Conservation (phyloP, 2,329 filamentous ascomycete species). For the Xylariomycetidae sp. region DNA sequence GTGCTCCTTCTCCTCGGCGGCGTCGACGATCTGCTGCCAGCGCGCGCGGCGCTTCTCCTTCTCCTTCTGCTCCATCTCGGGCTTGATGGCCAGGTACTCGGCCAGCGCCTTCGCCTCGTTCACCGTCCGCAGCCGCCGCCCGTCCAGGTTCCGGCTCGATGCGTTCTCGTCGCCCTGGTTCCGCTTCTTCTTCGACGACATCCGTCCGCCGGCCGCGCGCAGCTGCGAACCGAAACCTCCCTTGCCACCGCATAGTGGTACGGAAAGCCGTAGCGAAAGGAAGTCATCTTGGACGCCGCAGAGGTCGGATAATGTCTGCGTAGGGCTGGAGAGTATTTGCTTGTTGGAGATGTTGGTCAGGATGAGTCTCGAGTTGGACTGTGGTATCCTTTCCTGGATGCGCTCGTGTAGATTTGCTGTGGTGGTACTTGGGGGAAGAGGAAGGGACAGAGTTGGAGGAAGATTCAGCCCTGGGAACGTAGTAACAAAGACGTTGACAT, state of each 20-base stretch:
- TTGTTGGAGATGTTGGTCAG: constrained; percentile 79
- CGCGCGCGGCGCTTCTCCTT: constrained; percentile 77
- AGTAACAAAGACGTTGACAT: constrained; percentile 76
- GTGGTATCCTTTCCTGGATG: constrained; percentile 57
- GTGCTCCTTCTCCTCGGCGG: constrained; percentile 74
- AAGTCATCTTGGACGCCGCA: constrained; percentile 58
- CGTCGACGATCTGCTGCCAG: constrained; percentile 84
- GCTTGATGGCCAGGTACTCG: constrained; percentile 91
- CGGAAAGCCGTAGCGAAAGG: constrained; percentile 73
- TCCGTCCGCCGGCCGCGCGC: constrained; percentile 91
- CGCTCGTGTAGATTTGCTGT: constrained; percentile 60
- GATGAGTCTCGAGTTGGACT: constrained; percentile 55
- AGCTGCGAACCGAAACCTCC: constrained; percentile 97
- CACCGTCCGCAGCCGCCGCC: constrained; percentile 81
- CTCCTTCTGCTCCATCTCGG: constrained; percentile 93
- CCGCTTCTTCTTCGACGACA: constrained; percentile 91
- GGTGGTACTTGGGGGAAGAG: constrained; percentile 58
- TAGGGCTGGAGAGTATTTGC: constrained; percentile 52
- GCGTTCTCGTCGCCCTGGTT: constrained; percentile 77
- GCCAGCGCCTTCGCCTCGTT: constrained; percentile 93
- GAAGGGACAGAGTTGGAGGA: constrained; percentile 76
- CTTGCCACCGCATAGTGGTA: constrained; percentile 84
- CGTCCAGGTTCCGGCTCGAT: constrained; percentile 89
- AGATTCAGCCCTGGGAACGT: constrained; percentile 78
- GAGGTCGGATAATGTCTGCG: constrained; percentile 54